These are phyloP conservation scores for Eucalyptus pumila DNA, from an alignment of 345 rosid genomes.

Conservation along the genomic window DNA sequence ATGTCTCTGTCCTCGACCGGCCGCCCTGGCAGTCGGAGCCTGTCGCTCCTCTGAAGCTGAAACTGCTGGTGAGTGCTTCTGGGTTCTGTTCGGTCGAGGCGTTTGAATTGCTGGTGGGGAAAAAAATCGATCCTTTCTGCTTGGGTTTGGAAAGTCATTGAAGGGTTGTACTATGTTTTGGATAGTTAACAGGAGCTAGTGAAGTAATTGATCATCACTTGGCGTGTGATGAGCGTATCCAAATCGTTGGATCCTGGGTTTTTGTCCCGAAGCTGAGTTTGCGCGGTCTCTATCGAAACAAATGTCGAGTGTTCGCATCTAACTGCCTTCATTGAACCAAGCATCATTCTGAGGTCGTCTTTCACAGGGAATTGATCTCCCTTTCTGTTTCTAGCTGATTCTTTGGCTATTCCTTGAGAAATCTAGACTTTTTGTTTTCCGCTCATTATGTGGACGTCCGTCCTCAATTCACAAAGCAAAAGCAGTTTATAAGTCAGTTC, in stretches of 20 bases:
- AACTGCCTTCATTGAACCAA: neutral
- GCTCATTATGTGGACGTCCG: neutral
- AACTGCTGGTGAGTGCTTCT: neutral
- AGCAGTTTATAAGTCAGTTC: neutral
- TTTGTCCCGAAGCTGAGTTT: neutral
- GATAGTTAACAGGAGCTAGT: neutral
- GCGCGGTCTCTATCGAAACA: neutral
- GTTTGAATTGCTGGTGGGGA: neutral
- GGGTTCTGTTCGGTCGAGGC: neutral
- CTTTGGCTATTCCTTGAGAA: neutral
- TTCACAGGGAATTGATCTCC: neutral
- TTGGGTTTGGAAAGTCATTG: neutral
- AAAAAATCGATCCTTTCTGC: neutral
- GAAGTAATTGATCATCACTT: neutral
- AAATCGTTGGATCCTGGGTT: neutral
- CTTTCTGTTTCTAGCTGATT: neutral
- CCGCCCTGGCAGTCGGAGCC: neutral
- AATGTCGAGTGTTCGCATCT: neutral
- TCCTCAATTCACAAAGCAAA: neutral
- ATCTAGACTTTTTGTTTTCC: neutral
- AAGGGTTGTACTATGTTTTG: neutral
- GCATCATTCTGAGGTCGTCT: neutral
- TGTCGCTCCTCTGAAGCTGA: neutral
- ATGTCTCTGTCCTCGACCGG: neutral
- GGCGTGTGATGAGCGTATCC: neutral